phyloP scores from a whole-genome alignment of 1,284 basidiomycete genomes.

The Papiliotrema flavescens region DNA sequence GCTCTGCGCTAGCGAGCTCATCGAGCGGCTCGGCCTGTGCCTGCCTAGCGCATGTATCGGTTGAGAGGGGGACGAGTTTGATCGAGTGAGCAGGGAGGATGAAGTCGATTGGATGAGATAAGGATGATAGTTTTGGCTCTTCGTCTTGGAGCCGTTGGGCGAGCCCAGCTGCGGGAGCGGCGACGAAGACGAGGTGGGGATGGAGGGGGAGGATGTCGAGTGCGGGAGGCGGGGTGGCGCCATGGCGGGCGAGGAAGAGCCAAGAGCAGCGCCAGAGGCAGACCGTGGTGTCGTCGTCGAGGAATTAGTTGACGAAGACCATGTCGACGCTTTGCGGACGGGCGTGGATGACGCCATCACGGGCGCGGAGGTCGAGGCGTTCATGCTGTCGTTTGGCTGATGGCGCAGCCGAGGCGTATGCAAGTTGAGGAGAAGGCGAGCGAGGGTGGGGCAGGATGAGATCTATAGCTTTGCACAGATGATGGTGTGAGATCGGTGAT shows the following conservation, averaged over 20 bases:
- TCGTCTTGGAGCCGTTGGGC: constrained; percentile 9
- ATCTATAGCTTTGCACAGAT: too few relatives aligned
- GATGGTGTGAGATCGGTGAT: too few relatives aligned
- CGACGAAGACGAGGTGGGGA: constrained; percentile 3
- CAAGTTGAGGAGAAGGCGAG: too few relatives aligned
- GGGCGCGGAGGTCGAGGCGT: neutral
- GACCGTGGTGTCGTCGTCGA: too few relatives aligned
- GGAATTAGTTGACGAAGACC: too few relatives aligned
- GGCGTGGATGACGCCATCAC: neutral
- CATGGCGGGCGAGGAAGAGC: neutral
- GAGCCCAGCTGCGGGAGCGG: constrained; percentile 7
- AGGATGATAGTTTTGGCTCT: constrained; percentile 28
- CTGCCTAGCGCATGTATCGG: constrained; percentile 12
- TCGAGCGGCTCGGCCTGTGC: constrained; percentile 27
- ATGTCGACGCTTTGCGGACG: too few relatives aligned
- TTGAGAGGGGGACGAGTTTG: constrained; percentile 32
- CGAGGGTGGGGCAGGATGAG: too few relatives aligned
- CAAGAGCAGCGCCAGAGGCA: too few relatives aligned
- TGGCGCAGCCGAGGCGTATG: too few relatives aligned
- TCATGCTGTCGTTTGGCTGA: neutral
- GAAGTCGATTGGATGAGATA: constrained; percentile 32
- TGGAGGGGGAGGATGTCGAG: neutral
- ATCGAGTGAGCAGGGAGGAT: constrained; percentile 30
- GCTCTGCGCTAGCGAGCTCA: constrained; percentile 17
- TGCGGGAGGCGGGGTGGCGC: neutral